Base-by-base conservation (phyloP, 1,139 yeast genomes). In the Arxiozyma slooffiae region DNA sequence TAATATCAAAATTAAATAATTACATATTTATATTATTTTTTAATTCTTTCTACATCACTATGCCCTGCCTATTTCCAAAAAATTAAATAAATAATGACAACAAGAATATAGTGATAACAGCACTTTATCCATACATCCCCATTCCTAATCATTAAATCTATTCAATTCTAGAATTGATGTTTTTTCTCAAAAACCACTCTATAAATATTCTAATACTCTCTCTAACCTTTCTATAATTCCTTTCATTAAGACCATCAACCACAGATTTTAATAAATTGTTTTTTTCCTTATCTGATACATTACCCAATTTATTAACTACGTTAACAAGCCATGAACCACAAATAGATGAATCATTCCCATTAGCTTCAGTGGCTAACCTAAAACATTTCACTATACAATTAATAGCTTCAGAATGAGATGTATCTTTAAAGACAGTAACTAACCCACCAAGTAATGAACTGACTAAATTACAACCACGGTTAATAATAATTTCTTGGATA, bases 141-240 rank as follows among this genome's bases (percentile, higher is more conserved):
- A n/a, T 37, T 22, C 18, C n/a, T 16, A n/a, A 22, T 11, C 18
- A 39, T 21, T 43, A 17, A n/a, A 21, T 24, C 47, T 50, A 59
- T 48, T 56, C 58, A 48, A 67, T 56, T 63, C 85, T 72, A 34
- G 85, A 79, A 8, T 76, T 74, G 39, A 84, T 75, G 60, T 87
- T 85, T 65, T 89, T 83, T 59, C 96, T 76, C 24, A 85, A 74
- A 67, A 88, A 90, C 87, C 96, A 85, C 50, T 77, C 78, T 41
- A 87, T 80, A 63, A 89, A 90, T 63, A 84, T 94, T 60, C 80
- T 77, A 50, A 89, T 70, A 48, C 85, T 76, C 6, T 80, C 71
- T 60, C 95, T 77, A 37, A 87, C 81, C 59, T 87, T 76, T 65
- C 94, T 78, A 64, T 75, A 81, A 67, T 88, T 94, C 60, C 80